Evolutionary conservation across 441 rosid genomes (phyloP).

Genomic region (Codiaeum variegatum): DNA sequence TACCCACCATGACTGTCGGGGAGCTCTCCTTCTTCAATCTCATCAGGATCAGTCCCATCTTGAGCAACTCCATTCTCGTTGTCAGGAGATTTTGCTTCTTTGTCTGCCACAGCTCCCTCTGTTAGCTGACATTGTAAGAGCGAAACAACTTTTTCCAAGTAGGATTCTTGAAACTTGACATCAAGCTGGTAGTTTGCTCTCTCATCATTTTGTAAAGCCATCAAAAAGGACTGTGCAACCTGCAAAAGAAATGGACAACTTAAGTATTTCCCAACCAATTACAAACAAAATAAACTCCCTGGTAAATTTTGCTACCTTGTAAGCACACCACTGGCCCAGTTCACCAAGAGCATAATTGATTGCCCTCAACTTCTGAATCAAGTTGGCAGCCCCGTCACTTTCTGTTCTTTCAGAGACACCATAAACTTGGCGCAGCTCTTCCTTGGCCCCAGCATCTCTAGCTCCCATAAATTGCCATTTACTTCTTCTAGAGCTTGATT

Average conservation of each 20-base stretch:
- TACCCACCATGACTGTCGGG: slow-evolving; percentile 83
- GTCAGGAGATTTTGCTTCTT: slow-evolving; percentile 41
- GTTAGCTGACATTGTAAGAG: slow-evolving; percentile 84
- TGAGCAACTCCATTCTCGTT: slow-evolving; percentile 35
- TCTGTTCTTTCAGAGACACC: slow-evolving; percentile 98
- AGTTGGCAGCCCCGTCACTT: slow-evolving; percentile 97
- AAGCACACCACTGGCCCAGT: slow-evolving; percentile 99
- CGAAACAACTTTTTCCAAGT: slow-evolving; percentile 66
- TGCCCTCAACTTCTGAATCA: slow-evolving; percentile 94
- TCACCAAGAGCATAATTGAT: slow-evolving; percentile 92
- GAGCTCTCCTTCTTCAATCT: slow-evolving; percentile 98
- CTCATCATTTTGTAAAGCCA: slow-evolving; percentile 93
- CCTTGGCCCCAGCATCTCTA: slow-evolving; percentile 98
- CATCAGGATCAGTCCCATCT: slow-evolving; percentile 44
- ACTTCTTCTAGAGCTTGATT: slow-evolving; percentile 81
- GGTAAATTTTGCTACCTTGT: slow-evolving; percentile 54
- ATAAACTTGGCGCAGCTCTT: slow-evolving; percentile 90
- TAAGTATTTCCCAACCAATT: slow-evolving; percentile 7
- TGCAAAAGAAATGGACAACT: slow-evolving; percentile 32
- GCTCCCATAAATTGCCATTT: slow-evolving; percentile 99
- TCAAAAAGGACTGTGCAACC: slow-evolving; percentile 93
- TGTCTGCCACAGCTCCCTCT: slow-evolving; percentile 84
- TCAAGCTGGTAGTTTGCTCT: slow-evolving; percentile 93
- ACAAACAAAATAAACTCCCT: slow-evolving; percentile 12
- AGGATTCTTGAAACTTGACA: slow-evolving; percentile 94